These are phyloP conservation scores for Eutrema yunnanense DNA, from an alignment of 345 rosid genomes.

Conservation along the genomic window DNA sequence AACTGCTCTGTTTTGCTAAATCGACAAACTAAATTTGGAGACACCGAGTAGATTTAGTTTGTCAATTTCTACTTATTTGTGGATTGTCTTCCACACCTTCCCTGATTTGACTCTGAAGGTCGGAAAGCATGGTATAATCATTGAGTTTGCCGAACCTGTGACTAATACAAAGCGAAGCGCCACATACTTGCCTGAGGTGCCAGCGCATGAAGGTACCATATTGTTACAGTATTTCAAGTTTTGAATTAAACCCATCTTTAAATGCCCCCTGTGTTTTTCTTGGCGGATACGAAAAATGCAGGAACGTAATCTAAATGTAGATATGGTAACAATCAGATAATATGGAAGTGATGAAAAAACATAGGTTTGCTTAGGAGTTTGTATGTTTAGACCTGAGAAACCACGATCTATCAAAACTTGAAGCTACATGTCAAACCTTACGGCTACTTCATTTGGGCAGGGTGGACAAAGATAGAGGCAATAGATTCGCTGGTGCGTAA, in stretches of 20 bases:
- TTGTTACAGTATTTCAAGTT: not conserved
- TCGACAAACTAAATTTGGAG: too few relatives aligned
- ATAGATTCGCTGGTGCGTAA: slow-evolving; percentile 89
- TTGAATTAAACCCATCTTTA: too few relatives aligned
- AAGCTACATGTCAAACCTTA: not conserved
- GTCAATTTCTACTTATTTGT: not conserved
- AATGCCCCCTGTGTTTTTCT: too few relatives aligned
- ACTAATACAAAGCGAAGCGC: slow-evolving; percentile 65
- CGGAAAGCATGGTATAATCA: slow-evolving; percentile 90
- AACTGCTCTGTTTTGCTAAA: too few relatives aligned
- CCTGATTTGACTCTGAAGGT: slow-evolving; percentile 38
- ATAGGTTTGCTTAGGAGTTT: too few relatives aligned
- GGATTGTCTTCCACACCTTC: not conserved
- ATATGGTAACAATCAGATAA: too few relatives aligned
- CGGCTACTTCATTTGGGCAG: slow-evolving; percentile 18
- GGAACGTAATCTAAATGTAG: too few relatives aligned
- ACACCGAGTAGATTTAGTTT: not conserved
- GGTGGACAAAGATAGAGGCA: slow-evolving; percentile 82
- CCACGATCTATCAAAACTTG: too few relatives aligned
- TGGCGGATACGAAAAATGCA: too few relatives aligned
- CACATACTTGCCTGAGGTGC: slow-evolving; percentile 94
- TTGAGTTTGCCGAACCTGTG: slow-evolving; percentile 81
- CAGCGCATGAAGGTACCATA: slow-evolving; percentile 82
- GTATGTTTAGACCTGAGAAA: too few relatives aligned
- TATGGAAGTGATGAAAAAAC: too few relatives aligned